phyloP scores from a whole-genome alignment of 169 alveolate species.

The Theileria orientalis region DNA sequence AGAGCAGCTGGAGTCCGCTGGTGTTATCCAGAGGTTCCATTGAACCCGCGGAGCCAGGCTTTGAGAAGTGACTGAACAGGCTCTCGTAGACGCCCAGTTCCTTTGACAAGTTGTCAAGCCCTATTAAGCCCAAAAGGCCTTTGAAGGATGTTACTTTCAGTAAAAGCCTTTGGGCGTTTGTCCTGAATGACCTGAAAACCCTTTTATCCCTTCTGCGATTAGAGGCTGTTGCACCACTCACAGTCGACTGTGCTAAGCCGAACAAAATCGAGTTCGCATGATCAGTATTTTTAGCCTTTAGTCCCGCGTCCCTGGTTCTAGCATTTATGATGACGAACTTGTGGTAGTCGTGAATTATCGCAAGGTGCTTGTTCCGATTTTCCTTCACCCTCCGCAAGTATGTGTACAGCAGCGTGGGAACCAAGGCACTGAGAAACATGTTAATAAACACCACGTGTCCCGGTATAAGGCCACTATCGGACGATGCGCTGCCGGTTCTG shows the following conservation, averaged over 20 bases:
- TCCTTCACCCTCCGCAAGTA: constrained; percentile 12
- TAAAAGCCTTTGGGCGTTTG: neutral
- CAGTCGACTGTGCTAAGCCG: neutral
- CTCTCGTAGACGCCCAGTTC: neutral
- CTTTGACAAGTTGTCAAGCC: neutral
- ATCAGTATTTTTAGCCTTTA: neutral
- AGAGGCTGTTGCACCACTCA: no score
- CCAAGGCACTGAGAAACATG: constrained; percentile 31
- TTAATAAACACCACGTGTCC: constrained; percentile 15
- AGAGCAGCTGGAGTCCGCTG: neutral
- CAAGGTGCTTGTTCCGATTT: neutral
- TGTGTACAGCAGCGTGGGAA: constrained; percentile 31
- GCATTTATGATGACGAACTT: no score
- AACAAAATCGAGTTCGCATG: neutral
- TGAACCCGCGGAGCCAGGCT: neutral
- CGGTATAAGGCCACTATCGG: neutral
- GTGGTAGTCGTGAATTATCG: no score
- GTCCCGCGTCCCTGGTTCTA: no score
- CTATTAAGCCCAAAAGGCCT: neutral
- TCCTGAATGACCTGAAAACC: neutral
- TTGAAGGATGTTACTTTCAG: neutral
- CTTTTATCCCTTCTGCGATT: no score
- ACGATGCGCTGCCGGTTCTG: neutral
- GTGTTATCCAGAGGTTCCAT: neutral
- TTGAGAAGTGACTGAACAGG: no score